Evolutionary conservation across 768 basidiomycete species (phyloP).

Genomic region (Lactarius evosmus): DNA sequence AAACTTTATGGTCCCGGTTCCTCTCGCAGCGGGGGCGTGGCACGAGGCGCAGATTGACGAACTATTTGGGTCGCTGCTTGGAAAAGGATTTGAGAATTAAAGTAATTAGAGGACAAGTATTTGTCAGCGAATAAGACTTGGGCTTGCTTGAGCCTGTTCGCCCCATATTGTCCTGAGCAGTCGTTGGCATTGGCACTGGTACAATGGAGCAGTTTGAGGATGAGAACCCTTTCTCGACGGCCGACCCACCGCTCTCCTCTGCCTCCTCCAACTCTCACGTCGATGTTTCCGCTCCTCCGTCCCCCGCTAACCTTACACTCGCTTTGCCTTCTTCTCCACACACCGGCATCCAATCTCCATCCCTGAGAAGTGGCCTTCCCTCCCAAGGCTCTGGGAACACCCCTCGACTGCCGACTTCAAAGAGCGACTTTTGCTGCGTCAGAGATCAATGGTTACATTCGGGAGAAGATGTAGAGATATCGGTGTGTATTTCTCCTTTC

Average conservation of each 20-base stretch:
- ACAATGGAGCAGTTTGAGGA: slow-evolving; percentile 41
- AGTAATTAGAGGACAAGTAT: slow-evolving; percentile 14
- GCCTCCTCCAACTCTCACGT: slow-evolving; percentile 53
- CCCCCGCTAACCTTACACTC: slow-evolving; percentile 41
- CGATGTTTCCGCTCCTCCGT: slow-evolving; percentile 58
- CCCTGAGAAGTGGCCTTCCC: slow-evolving; percentile 47
- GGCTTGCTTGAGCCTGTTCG: not conserved
- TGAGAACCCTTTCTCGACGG: slow-evolving; percentile 42
- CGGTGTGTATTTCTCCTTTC: slow-evolving; percentile 45
- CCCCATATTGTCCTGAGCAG: too few relatives aligned
- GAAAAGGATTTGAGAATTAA: slow-evolving; percentile 46
- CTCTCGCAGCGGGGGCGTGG: slow-evolving; percentile 61
- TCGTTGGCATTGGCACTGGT: not conserved
- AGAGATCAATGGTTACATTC: slow-evolving; percentile 77
- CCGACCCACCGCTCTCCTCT: slow-evolving; percentile 40
- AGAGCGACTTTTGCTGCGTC: slow-evolving; percentile 75
- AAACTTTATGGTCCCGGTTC: slow-evolving; percentile 94
- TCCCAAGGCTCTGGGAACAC: slow-evolving; percentile 56
- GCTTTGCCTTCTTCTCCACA: slow-evolving; percentile 46
- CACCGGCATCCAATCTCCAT: slow-evolving; percentile 16
- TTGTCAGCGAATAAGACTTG: slow-evolving; percentile 14
- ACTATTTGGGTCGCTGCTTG: slow-evolving; percentile 83
- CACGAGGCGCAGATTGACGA: slow-evolving; percentile 97
- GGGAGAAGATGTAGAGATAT: slow-evolving; percentile 77
- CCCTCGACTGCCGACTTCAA: slow-evolving; percentile 48